These are phyloP conservation scores for Trichoderma sp. DNA, from an alignment of 2,329 filamentous ascomycete species.

Conservation along the genomic window DNA sequence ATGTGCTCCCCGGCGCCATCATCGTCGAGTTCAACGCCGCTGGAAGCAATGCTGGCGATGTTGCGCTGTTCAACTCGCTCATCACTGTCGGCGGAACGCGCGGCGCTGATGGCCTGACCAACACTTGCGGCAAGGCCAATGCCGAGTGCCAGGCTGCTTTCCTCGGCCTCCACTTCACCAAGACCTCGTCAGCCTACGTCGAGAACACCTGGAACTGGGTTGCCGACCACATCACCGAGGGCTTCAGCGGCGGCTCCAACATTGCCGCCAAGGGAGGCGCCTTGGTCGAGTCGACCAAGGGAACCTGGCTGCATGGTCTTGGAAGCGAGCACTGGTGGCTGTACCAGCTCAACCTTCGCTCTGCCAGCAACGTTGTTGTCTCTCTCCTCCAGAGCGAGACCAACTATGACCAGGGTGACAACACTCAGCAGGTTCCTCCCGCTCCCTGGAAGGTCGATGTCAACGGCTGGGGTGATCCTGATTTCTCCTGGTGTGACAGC, in stretches of 20 bases:
- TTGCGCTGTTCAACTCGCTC: slow-evolving; percentile 49
- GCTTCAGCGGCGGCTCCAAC: slow-evolving; percentile 45
- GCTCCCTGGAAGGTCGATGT: slow-evolving; percentile 40
- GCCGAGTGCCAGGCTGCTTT: slow-evolving; percentile 47
- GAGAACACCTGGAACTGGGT: slow-evolving; percentile 41
- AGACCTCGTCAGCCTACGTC: slow-evolving; percentile 25
- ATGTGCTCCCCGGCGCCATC: slow-evolving; percentile 40
- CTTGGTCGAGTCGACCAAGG: slow-evolving; percentile 46
- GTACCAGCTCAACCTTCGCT: slow-evolving; percentile 55
- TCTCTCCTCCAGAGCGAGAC: slow-evolving; percentile 54
- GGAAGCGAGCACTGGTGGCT: slow-evolving; percentile 57
- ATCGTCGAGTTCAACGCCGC: slow-evolving; percentile 53
- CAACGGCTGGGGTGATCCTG: slow-evolving; percentile 41
- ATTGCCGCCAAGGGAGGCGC: slow-evolving; percentile 50
- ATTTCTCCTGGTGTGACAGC: slow-evolving; percentile 40
- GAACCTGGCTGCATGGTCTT: slow-evolving; percentile 47
- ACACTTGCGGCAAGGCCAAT: slow-evolving; percentile 36
- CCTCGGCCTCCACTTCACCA: slow-evolving; percentile 49
- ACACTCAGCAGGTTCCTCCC: slow-evolving; percentile 36
- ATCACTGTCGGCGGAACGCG: slow-evolving; percentile 46
- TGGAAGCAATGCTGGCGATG: slow-evolving; percentile 44
- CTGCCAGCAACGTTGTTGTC: slow-evolving; percentile 50
- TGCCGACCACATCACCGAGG: slow-evolving; percentile 48
- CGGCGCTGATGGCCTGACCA: slow-evolving; percentile 37
- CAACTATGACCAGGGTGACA: slow-evolving; percentile 40